Percentiles rank a stretch among this genome's conserved stretches.
Conservation (phyloP, 164 flowering plant species). For the Protea cynaroides region DNA sequence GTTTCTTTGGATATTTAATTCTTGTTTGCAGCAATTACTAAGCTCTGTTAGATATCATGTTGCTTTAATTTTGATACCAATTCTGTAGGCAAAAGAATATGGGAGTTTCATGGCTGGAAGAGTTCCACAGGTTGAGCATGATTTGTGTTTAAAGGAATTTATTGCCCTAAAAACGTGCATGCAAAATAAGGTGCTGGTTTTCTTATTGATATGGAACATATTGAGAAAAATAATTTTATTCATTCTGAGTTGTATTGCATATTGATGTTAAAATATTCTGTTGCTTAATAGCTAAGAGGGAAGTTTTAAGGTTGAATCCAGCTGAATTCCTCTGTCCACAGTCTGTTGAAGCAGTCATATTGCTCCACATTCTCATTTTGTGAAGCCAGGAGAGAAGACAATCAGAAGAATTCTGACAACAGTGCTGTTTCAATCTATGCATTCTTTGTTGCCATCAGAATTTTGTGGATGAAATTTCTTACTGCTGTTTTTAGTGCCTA, state of each 20-base stretch:
- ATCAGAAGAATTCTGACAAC: neutral
- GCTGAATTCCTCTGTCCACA: neutral
- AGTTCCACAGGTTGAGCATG: constrained; percentile 82
- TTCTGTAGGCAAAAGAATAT: constrained; percentile 67
- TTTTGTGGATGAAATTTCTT: no score
- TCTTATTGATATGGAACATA: neutral
- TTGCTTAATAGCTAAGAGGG: constrained; percentile 30
- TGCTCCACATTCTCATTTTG: neutral
- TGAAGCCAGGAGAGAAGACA: neutral
- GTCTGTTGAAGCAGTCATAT: neutral
- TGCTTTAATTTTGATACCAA: neutral
- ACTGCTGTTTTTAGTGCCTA: neutral
- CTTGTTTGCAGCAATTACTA: no score
- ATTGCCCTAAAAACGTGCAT: constrained; percentile 71
- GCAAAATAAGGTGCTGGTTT: constrained; percentile 60
- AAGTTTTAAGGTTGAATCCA: constrained; percentile 22
- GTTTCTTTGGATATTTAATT: no score
- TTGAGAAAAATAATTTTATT: neutral
- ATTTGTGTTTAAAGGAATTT: constrained; percentile 92
- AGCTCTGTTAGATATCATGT: neutral
- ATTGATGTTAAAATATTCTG: neutral
- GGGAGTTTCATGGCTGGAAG: constrained; percentile 81
- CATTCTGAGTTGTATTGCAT: neutral
- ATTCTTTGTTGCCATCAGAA: no score
- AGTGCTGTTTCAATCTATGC: neutral